Evolutionary conservation across 768 basidiomycete species (phyloP), one percentile per base, ranked within the genome.

Genomic region (Leccinum ochraceum): DNA sequence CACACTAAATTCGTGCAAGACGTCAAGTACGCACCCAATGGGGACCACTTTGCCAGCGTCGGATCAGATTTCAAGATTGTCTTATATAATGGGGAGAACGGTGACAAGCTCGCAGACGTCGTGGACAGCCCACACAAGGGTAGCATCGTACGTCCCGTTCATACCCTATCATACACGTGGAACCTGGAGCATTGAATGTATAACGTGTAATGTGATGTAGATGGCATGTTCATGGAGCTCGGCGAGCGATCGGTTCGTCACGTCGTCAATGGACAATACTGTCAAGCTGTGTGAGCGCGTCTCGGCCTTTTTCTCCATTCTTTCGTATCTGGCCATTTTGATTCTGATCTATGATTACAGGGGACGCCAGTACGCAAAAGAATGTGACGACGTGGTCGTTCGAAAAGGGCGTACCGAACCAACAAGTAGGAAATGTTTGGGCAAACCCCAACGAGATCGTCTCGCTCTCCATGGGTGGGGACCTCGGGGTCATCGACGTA

Each of bases 1-100:
- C 96, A 98, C 72, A 89, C 87, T 14, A 92, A 90, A 72, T 97
- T 95, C 68, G 91, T 98, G 16, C 93, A 96, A 75, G 94, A 96
- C 61, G 84, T 98, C 37, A 84, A 86, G 57, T 98, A 87, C 70
- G 81, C 94, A 0, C 86, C 87, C 0, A 88, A 88, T 9, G 96
- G 96, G 2, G 85, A 89, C 46, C 78, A 86, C 48, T 95, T 98
- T 69, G 89, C 86, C 14, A 94, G 92, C 60, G 94, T 92, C 37
- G 96, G 94, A 22, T 90, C 92, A 6, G 96, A 98, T 72, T 83
- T 81, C 32, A 96, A 89, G 77, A 76, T 91, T 22, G 91, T 97
- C 78, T 67, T 98, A 13, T 96, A 95, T 71, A 92, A 95, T 59
- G 96, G 96, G 28, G 90, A 90, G 73, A 87, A 85, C 2, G 95